Percentiles rank a stretch among this genome's conserved stretches.
These are phyloP conservation scores for Trametes pubescens DNA, from an alignment of 1,284 basidiomycete genomes.

Conservation along the genomic window DNA sequence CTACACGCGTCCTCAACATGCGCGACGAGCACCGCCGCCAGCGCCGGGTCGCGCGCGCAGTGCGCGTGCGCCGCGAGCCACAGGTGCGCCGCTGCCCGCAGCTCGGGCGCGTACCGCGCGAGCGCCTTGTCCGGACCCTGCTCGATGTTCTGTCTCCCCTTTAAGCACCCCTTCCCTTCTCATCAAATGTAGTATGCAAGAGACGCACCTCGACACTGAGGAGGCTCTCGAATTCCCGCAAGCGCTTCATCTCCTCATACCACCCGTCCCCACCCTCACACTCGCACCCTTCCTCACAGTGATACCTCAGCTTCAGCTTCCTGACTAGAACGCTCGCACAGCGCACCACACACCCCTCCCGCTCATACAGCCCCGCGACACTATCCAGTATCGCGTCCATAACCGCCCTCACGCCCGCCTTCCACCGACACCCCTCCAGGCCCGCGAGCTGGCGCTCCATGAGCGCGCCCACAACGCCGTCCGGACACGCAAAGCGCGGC, in stretches of 20 bases:
- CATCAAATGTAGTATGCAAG: neutral
- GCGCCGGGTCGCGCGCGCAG: conserved; percentile 51
- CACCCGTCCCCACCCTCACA: conserved; percentile 26
- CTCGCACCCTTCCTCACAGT: conserved; percentile 39
- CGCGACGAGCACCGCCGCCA: conserved; percentile 50
- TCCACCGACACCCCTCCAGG: conserved; percentile 62
- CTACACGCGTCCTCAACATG: conserved; percentile 61
- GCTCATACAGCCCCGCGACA: conserved; percentile 56
- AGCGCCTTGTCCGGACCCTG: conserved; percentile 50
- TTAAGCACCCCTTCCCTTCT: neutral
- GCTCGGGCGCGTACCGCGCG: conserved; percentile 52
- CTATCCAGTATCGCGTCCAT: conserved; percentile 56
- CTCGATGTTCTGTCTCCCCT: conserved; percentile 41
- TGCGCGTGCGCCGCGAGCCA: conserved; percentile 75
- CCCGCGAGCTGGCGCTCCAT: conserved; percentile 67
- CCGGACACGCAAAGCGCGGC: conserved; percentile 15
- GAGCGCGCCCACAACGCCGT: conserved; percentile 56
- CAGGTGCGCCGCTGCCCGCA: conserved; percentile 60
- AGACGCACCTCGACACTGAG: conserved; percentile 51
- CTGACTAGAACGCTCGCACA: conserved; percentile 60
- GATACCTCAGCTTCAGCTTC: conserved; percentile 62
- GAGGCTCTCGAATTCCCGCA: conserved; percentile 54
- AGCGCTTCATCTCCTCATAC: conserved; percentile 41
- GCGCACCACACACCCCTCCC: conserved; percentile 57
- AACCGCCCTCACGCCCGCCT: conserved; percentile 55